phyloP scores from a whole-genome alignment of 202 grass and related monocot species.

The Digitaria exilis region DNA sequence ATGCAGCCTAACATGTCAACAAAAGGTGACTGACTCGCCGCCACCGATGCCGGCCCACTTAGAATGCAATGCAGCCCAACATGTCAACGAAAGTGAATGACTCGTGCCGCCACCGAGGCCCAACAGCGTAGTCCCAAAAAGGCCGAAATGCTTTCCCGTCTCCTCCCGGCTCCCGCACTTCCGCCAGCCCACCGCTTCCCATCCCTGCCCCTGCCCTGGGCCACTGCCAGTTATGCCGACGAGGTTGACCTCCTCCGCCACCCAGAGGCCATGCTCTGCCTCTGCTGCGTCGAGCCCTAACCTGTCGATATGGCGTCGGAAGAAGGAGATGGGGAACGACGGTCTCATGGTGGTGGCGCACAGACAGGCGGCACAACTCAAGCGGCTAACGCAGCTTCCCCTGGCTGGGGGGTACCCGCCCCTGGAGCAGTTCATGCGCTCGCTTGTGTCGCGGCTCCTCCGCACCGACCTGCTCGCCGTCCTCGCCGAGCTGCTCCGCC shows the following conservation, averaged over 20 bases:
- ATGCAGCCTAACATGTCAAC: too few relatives aligned
- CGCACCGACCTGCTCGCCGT: slow-evolving; percentile 86
- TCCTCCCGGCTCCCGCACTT: slow-evolving; percentile 26
- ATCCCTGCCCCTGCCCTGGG: slow-evolving; percentile 30
- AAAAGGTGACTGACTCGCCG: too few relatives aligned
- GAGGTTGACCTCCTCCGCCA: background rate
- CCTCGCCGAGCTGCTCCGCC: slow-evolving; percentile 75
- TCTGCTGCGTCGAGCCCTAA: slow-evolving; percentile 57
- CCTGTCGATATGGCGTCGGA: slow-evolving; percentile 83
- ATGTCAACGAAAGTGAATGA: too few relatives aligned
- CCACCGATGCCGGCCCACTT: too few relatives aligned
- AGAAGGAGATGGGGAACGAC: slow-evolving; percentile 97
- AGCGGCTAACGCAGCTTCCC: slow-evolving; percentile 63
- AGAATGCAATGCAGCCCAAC: too few relatives aligned
- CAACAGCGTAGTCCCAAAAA: too few relatives aligned
- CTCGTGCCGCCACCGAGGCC: too few relatives aligned
- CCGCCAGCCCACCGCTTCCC: background rate
- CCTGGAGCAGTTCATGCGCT: slow-evolving; percentile 72
- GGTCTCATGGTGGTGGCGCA: slow-evolving; percentile 86
- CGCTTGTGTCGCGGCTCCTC: slow-evolving; percentile 79
- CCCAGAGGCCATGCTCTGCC: slow-evolving; percentile 30
- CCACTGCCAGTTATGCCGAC: background rate
- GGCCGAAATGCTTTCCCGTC: slow-evolving; percentile 48
- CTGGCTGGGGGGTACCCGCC: slow-evolving; percentile 25
- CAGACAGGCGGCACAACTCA: too few relatives aligned